Evolutionary conservation across 1,284 basidiomycete genomes (phyloP).

Genomic region (Boletus albobrunnescens): DNA sequence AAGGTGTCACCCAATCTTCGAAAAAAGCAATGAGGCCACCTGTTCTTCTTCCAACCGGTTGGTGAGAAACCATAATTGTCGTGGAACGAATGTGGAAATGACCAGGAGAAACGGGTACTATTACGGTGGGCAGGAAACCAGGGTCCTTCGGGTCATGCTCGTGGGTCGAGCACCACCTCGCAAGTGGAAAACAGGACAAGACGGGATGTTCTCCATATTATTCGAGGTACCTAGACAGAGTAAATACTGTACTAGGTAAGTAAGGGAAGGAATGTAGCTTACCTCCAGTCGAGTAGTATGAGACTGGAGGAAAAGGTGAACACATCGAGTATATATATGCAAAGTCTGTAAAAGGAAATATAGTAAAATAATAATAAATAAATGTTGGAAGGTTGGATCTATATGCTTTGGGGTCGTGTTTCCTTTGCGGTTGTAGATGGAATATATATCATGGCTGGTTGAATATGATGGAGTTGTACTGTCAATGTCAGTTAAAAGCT

Average conservation of each 20-base stretch:
- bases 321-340: too few relatives aligned
- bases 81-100: constrained; percentile 26
- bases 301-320: too few relatives aligned
- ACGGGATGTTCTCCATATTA: constrained; percentile 47
- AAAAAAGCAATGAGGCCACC: constrained; percentile 73
- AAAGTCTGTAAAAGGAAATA: too few relatives aligned
- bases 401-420: constrained; percentile 50
- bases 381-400: too few relatives aligned
- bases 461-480: constrained; percentile 32
- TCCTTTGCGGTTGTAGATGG: constrained; percentile 38
- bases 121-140: constrained; percentile 38
- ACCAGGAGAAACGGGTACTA: constrained; percentile 23
- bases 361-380: too few relatives aligned
- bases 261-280: too few relatives aligned
- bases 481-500: constrained; percentile 58
- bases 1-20: constrained; percentile 47
- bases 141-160: constrained; percentile 38
- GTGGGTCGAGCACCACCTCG: constrained; percentile 33
- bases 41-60: constrained; percentile 52
- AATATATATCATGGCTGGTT: constrained; percentile 32
- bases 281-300: too few relatives aligned
- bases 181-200: constrained; percentile 43
- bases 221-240: too few relatives aligned
- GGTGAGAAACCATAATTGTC: constrained; percentile 28
- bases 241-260: too few relatives aligned